Conservation (phyloP, 1,139 yeast species). For the Pichia sp. region DNA sequence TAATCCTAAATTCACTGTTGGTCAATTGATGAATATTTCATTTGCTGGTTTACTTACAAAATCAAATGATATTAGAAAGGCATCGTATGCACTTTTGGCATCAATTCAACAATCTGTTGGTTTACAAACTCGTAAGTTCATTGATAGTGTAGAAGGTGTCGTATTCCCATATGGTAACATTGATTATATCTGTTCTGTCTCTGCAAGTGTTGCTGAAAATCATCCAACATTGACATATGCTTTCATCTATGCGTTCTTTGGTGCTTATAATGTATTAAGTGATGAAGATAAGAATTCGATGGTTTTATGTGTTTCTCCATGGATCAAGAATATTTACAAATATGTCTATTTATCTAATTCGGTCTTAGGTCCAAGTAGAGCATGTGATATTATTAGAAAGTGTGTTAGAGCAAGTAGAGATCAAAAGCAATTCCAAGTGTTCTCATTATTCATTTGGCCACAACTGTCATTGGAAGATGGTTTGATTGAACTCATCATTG, state of each 20-base stretch:
- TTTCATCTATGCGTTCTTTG: slow-evolving; percentile 60
- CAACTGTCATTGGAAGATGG: slow-evolving; percentile 61
- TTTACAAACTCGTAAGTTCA: slow-evolving; percentile 58
- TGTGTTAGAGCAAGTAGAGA: slow-evolving; percentile 59
- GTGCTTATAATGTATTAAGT: slow-evolving; percentile 45
- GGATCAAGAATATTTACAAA: slow-evolving; percentile 71
- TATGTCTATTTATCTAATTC: slow-evolving; percentile 54
- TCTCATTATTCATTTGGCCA: slow-evolving; percentile 71
- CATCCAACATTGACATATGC: slow-evolving; percentile 64
- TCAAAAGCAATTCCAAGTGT: slow-evolving; percentile 41
- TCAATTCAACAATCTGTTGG: slow-evolving; percentile 61
- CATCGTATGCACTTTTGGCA: slow-evolving; percentile 65
- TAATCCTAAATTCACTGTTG: slow-evolving; percentile 43
- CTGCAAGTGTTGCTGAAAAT: slow-evolving; percentile 53
- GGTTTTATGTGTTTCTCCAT: slow-evolving; percentile 65
- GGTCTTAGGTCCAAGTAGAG: slow-evolving; percentile 57
- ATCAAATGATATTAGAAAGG: slow-evolving; percentile 56
- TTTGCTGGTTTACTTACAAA: slow-evolving; percentile 66
- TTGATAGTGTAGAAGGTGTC: slow-evolving; percentile 57
- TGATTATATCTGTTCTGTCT: slow-evolving; percentile 59
- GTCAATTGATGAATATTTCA: slow-evolving; percentile 61
- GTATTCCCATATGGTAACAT: slow-evolving; percentile 75
- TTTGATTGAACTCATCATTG: slow-evolving; percentile 57
- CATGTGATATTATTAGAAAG: slow-evolving; percentile 61
- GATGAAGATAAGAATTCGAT: slow-evolving; percentile 39